Base-by-base conservation (phyloP, 148 eudicot species). In the Amaranthus palmeri region DNA sequence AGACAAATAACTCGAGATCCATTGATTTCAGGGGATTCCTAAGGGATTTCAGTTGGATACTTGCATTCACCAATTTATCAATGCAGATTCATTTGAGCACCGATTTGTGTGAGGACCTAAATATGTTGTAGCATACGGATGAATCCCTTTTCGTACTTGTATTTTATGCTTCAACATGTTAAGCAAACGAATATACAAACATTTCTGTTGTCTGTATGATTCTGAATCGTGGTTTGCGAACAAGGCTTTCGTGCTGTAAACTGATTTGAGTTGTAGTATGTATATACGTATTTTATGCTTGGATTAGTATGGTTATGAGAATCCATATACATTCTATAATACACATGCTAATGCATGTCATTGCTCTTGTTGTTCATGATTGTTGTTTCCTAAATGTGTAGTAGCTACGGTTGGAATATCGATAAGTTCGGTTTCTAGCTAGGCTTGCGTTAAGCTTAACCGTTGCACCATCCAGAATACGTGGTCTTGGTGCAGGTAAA, bases 171-270 rank as follows among this genome's bases (percentile, higher is more conserved):
- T 45, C 43, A 5, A 14, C 13, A 48, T 63, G 61, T 40, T 47
- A 47, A 44, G 9, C 25, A 25, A 18, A 11, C n/a, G 63, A 42
- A 18, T 25, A 46, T 43, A 61, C 3, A 54, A 55, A 61, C 54
- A 50, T 50, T 58, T 48, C 44, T 42, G 5, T 42, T 65, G 59
- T 51, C 50, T 78, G 81, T 78, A 64, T 68, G 61, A 62, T 73
- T 63, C 40, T 43, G 45, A 41, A 54, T 13, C 25, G 65, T 41
- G 50, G 54, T 70, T 73, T 17, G 72, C n/a, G 46, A 71, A 61
- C 48, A 2, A 41, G 12, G 55, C 7, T 15, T 51, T 77, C 48
- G 15, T 65, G 55, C 49, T 62, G 18, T 48, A n/a, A 43, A 64
- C 15, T 15, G 10, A 36, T 47, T 51, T 61, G 74, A 50, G 68